Evolutionary conservation across 139 green algal species (phyloP).

Genomic region (Yamagishiella unicocca): DNA sequence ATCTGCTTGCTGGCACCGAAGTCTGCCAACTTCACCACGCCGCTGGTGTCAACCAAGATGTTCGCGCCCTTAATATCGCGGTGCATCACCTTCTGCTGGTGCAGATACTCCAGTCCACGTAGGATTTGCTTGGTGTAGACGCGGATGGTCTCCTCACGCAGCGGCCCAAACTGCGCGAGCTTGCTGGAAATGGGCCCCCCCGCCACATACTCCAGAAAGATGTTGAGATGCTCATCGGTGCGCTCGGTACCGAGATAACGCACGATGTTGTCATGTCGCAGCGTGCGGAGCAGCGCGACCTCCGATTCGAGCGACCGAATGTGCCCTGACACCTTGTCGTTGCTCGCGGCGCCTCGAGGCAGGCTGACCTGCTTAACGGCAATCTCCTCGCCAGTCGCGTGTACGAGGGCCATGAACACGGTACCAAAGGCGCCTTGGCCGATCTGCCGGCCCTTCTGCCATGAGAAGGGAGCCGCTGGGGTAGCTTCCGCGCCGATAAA

Average conservation of each 20-base stretch:
- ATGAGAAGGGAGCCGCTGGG: conserved; percentile 66
- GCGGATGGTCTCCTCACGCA: conserved; percentile 78
- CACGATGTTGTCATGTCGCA: conserved; percentile 96
- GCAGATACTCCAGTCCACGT: conserved; percentile 94
- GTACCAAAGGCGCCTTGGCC: conserved; percentile 93
- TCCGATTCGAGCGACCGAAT: conserved; percentile 87
- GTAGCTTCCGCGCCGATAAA: neutral
- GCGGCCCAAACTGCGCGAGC: conserved; percentile 39
- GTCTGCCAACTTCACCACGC: conserved; percentile 95
- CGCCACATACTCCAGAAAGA: conserved; percentile 98
- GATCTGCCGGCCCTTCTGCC: conserved; percentile 91
- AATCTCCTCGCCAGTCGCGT: conserved; percentile 93
- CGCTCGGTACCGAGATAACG: conserved; percentile 93
- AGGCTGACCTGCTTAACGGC: conserved; percentile 94
- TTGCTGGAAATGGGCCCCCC: conserved; percentile 92
- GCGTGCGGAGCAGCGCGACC: conserved; percentile 82
- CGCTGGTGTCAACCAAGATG: conserved; percentile 93
- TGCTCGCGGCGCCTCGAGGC: conserved; percentile 54
- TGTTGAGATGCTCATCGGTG: conserved; percentile 86
- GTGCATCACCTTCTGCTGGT: conserved; percentile 92
- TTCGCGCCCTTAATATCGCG: conserved; percentile 91
- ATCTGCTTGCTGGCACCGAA: conserved; percentile 96
- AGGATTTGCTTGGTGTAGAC: conserved; percentile 88
- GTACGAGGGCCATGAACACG: conserved; percentile 90
- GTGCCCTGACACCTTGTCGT: conserved; percentile 73